Conservation (phyloP, 2,329 filamentous ascomycete species). For the Elsinoe ampelina region DNA sequence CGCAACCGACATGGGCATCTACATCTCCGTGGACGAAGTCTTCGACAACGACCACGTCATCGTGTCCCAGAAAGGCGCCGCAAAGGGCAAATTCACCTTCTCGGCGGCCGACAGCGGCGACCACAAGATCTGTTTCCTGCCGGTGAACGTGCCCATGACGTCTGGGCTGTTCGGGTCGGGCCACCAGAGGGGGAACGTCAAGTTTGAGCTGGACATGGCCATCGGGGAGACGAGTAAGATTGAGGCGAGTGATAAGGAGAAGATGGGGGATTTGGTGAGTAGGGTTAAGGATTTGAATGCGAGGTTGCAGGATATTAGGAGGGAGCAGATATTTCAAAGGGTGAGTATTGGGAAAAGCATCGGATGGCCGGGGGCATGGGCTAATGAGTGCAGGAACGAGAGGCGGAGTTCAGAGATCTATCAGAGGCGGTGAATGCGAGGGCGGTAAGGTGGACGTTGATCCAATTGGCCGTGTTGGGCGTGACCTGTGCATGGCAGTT, state of each 20-base stretch:
- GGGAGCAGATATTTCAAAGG: conserved; percentile 94
- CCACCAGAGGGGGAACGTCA: conserved; percentile 64
- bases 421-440: conserved; percentile 86
- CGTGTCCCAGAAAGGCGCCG: conserved; percentile 70
- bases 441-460: conserved; percentile 86
- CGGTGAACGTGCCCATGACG: conserved; percentile 61
- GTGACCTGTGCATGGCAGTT: conserved; percentile 94
- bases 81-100: conserved; percentile 85
- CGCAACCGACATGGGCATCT: conserved; percentile 64
- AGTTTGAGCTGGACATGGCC: conserved; percentile 77
- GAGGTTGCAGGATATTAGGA: conserved; percentile 74
- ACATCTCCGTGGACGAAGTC: conserved; percentile 89
- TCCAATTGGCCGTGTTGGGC: conserved; percentile 77
- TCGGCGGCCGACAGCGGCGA: conserved; percentile 88
- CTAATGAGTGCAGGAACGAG: conserved; percentile 61
- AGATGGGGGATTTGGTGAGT: conserved; percentile 80
- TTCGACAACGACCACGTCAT: conserved; percentile 98
- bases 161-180: conserved; percentile 62
- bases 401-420: conserved; percentile 96
- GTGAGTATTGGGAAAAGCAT: conserved; percentile 43
- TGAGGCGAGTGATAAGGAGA: conserved; percentile 85
- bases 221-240: conserved; percentile 93
- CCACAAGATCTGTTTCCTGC: conserved; percentile 90
- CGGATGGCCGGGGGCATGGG: not conserved
- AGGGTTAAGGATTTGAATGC: conserved; percentile 85